Conservation (phyloP, 768 basidiomycete genomes). For the Rhizopogon rudus region DNA sequence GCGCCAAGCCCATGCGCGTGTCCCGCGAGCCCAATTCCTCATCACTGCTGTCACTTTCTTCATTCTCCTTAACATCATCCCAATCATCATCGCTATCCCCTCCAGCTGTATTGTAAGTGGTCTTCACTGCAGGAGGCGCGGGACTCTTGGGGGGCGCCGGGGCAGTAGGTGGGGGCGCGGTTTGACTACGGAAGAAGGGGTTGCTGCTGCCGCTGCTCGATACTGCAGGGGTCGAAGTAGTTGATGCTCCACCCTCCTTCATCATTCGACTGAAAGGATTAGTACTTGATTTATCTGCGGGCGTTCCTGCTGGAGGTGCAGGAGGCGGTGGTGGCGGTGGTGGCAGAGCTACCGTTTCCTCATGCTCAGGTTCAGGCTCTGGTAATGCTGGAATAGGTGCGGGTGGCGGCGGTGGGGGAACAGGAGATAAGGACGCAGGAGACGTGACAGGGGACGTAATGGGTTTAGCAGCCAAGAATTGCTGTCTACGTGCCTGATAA, state of each 20-base stretch:
- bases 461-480: slow-evolving; percentile 35
- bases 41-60: slow-evolving; percentile 67
- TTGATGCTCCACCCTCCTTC: slow-evolving; percentile 37
- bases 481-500: slow-evolving; percentile 27
- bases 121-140: slow-evolving; percentile 46
- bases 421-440: background rate
- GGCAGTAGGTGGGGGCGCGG: slow-evolving; percentile 31
- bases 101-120: slow-evolving; percentile 60
- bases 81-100: slow-evolving; percentile 69
- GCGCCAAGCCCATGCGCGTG: slow-evolving; percentile 68
- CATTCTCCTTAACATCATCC: slow-evolving; percentile 77
- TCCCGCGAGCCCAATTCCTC: slow-evolving; percentile 71
- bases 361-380: slow-evolving; percentile 6
- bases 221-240: slow-evolving; percentile 25
- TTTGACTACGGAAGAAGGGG: slow-evolving; percentile 65
- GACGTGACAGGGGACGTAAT: slow-evolving; percentile 24
- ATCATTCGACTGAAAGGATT: slow-evolving; percentile 80
- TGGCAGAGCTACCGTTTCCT: slow-evolving; percentile 26
- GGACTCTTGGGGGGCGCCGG: slow-evolving; percentile 44
- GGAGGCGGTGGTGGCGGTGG: slow-evolving; percentile 28
- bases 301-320: slow-evolving; percentile 20
- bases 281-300: slow-evolving; percentile 46
- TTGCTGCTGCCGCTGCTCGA: slow-evolving; percentile 52
- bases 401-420: slow-evolving; percentile 29
- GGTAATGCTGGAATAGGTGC: slow-evolving; percentile 7